Base-by-base conservation (phyloP, 2,329 filamentous ascomycete species). In the Neonectria sp. region DNA sequence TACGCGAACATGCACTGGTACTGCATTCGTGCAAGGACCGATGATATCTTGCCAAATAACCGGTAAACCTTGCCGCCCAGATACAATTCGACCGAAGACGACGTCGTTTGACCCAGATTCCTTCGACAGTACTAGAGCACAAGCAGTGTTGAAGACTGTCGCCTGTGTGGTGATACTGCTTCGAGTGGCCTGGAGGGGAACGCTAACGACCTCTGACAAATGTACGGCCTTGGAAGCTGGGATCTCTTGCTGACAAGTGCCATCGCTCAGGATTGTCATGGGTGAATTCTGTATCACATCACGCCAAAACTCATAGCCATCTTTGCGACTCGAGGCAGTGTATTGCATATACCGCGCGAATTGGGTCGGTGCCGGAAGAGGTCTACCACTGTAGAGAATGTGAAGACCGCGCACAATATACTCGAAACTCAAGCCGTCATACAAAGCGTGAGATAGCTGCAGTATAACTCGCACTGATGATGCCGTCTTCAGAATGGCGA, bases 391-490 rank as follows among this genome's bases (percentile, higher is more conserved):
- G 43, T 71, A 75, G 0, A 74, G 52, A 1, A 55, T 33, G 15
- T 71, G 69, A 24, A 75, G 65, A 5, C 48, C 60, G 21, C 64
- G 58, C n/a, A 71, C 35, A n/a, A 75, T 60, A 31, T 66, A 37
- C 29, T 70, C 67, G 2, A 75, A 17, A 15, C 72, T 74, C 43
- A 73, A 7, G 17, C 73, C 73, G 24, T 75, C 73, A 17, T 75
- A 75, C 35, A 75, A 17, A 17, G 73, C 73, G 27, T 75, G 73
- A 2, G 70, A 73, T 33, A 73, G 35, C 2, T 59, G 55, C 1
- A 75, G 59, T 9, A 74, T 17, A 1, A 75, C 53, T 2, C 70
- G 68, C 11, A 65, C 12, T 2, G 55, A 57, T 11, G 63, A 35
- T 24, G 45, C 40, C 11, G 40, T 29, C 48, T 69, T 69, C n/a